phyloP scores from a whole-genome alignment of 148 eudicot species.

The Amaranthus palmeri region DNA sequence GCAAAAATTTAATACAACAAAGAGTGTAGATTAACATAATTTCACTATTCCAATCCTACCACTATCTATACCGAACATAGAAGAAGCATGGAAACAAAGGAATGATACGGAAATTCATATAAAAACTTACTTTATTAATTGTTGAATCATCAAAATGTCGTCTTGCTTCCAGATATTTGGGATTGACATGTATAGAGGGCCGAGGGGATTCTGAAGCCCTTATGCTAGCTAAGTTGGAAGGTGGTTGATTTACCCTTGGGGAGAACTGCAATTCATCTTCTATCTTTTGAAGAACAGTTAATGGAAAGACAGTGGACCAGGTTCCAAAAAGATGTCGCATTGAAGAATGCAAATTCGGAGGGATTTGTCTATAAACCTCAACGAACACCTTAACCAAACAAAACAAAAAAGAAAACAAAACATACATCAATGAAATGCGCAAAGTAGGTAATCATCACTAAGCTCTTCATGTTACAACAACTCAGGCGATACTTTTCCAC shows the following conservation, averaged over 20 bases:
- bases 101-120: slow-evolving; percentile 1
- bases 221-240: slow-evolving; percentile 42
- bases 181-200: slow-evolving; percentile 87
- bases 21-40: background rate
- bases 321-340: slow-evolving; percentile 91
- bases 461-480: background rate
- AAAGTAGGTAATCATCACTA: background rate
- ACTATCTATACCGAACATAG: background rate
- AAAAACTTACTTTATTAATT: slow-evolving; percentile 51
- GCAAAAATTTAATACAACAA: background rate
- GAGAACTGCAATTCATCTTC: slow-evolving; percentile 67
- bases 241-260: slow-evolving; percentile 44
- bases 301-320: slow-evolving; percentile 83
- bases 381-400: slow-evolving; percentile 58
- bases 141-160: slow-evolving; percentile 55
- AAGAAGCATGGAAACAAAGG: background rate
- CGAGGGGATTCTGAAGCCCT: slow-evolving; percentile 88
- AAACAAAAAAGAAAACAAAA: background rate
- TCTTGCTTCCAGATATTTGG: slow-evolving; percentile 86
- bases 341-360: slow-evolving; percentile 57
- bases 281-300: slow-evolving; percentile 63
- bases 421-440: slow-evolving; percentile 2
- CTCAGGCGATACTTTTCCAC: slow-evolving; percentile 27
- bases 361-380: slow-evolving; percentile 72
- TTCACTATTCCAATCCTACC: background rate